Percentiles rank a stretch among this genome's conserved stretches.
phyloP scores from a whole-genome alignment of 1,284 basidiomycete species.

The Ceratobasidium sp. region DNA sequence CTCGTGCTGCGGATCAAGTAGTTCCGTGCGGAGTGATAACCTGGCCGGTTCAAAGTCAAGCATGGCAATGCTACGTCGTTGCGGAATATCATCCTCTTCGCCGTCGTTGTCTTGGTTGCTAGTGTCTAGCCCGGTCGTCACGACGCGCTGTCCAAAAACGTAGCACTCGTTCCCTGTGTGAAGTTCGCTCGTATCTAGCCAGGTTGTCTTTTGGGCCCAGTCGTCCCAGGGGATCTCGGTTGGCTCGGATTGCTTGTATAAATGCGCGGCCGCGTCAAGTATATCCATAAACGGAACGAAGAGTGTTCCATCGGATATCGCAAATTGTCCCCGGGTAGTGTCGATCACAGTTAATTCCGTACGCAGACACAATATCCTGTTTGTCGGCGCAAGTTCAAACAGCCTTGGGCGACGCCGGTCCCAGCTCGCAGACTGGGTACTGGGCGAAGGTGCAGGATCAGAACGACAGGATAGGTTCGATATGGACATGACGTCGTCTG shows the following conservation, averaged over 20 bases:
- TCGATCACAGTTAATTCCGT: not conserved
- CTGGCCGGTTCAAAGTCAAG: constrained; percentile 21
- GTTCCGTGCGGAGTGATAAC: not conserved
- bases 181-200: constrained; percentile 1
- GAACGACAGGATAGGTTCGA: not conserved
- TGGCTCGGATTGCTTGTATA: not conserved
- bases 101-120: not conserved
- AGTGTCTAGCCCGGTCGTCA: not conserved
- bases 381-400: constrained; percentile 2
- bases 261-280: constrained; percentile 2
- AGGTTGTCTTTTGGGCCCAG: constrained; percentile 6
- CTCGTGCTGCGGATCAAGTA: not conserved
- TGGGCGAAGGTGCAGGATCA: constrained; percentile 2
- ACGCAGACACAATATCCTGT: constrained; percentile 7
- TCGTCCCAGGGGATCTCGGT: constrained; percentile 11
- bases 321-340: not conserved
- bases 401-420: constrained; percentile 6
- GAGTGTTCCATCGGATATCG: not conserved
- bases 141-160: constrained; percentile 31
- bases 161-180: constrained; percentile 19
- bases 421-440: not conserved
- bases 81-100: not conserved
- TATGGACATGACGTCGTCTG: not conserved
- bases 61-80: not conserved
- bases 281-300: not conserved